Conservation (phyloP, 768 basidiomycete genomes). For the Inosperma sp. region DNA sequence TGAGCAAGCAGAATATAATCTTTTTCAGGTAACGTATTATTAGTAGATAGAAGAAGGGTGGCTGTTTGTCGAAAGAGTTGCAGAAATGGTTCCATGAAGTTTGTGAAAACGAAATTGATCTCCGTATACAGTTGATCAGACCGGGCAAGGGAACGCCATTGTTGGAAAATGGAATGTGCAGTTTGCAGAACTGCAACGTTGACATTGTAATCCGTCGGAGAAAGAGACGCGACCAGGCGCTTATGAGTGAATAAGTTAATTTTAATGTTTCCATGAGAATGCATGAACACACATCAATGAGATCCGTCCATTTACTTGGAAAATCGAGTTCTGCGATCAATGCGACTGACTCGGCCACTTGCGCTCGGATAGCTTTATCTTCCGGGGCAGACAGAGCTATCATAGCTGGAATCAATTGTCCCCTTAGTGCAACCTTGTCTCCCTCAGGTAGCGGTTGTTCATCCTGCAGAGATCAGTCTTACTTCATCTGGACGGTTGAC, state of each 20-base stretch:
- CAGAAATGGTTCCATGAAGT: conserved; percentile 82
- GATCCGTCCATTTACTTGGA: conserved; percentile 79
- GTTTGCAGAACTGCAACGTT: conserved; percentile 92
- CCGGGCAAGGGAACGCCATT: conserved; percentile 89
- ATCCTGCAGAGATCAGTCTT: conserved; percentile 45
- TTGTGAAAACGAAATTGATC: conserved; percentile 85
- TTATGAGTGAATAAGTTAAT: conserved; percentile 26
- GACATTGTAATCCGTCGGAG: conserved; percentile 71
- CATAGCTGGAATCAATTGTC: conserved; percentile 88
- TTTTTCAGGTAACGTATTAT: conserved; percentile 33
- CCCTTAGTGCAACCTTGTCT: conserved; percentile 71
- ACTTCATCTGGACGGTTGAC: not conserved
- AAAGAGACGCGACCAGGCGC: conserved; percentile 88
- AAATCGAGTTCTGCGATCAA: conserved; percentile 92
- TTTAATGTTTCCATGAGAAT: not conserved
- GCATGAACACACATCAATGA: conserved; percentile 73
- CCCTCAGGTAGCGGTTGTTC: conserved; percentile 62
- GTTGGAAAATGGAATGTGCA: conserved; percentile 91
- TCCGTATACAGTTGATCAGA: conserved; percentile 82
- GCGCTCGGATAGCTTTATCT: conserved; percentile 71
- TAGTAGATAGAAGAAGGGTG: conserved; percentile 42
- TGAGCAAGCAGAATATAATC: conserved; percentile 58
- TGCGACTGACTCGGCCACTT: conserved; percentile 90
- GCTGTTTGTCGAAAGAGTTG: conserved; percentile 73
- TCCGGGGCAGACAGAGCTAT: conserved; percentile 69